A percentile compares a stretch with the other conserved stretches of the same genome.
These are phyloP conservation scores for Fusarium sp. DNA, from an alignment of 2,329 filamentous ascomycete genomes.

Conservation along the genomic window DNA sequence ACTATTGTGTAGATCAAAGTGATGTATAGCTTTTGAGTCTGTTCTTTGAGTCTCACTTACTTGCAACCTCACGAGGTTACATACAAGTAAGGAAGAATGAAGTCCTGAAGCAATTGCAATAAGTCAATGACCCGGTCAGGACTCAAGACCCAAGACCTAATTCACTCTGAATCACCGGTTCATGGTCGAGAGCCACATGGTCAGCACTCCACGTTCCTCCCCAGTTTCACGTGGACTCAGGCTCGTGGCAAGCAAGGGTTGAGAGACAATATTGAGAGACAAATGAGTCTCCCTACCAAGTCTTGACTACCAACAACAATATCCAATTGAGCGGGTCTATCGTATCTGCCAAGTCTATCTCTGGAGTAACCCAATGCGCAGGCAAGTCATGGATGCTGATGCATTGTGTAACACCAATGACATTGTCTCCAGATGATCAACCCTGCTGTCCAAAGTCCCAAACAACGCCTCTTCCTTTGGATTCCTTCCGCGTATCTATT, in stretches of 20 bases:
- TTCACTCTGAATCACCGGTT: constrained; percentile 25
- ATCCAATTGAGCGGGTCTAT: not conserved
- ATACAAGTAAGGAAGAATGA: constrained; percentile 25
- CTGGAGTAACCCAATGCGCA: constrained; percentile 5
- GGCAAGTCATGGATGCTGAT: constrained; percentile 16
- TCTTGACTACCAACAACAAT: not conserved
- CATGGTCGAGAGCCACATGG: constrained; percentile 24
- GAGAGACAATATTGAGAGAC: constrained; percentile 19
- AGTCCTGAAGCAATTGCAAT: constrained; percentile 1
- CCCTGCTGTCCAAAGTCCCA: not conserved
- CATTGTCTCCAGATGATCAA: not conserved
- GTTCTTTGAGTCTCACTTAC: constrained; percentile 15
- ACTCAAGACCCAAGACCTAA: constrained; percentile 10
- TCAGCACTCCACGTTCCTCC: constrained; percentile 36
- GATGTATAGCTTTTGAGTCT: constrained; percentile 31
- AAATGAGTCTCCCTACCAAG: constrained; percentile 1
- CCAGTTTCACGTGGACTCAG: constrained; percentile 32
- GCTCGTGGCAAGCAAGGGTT: constrained; percentile 25
- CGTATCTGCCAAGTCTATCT: constrained; percentile 4
- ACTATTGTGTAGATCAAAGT: constrained; percentile 35
- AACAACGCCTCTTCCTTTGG: not conserved
- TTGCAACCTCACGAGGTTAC: constrained; percentile 22
- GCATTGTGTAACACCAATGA: not conserved
- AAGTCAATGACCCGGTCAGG: not conserved
- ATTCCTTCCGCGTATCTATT: not conserved